Evolutionary conservation across 129 eudicot genomes (phyloP), one percentile per base, ranked within the genome.

Genomic region (Arctium minus): DNA sequence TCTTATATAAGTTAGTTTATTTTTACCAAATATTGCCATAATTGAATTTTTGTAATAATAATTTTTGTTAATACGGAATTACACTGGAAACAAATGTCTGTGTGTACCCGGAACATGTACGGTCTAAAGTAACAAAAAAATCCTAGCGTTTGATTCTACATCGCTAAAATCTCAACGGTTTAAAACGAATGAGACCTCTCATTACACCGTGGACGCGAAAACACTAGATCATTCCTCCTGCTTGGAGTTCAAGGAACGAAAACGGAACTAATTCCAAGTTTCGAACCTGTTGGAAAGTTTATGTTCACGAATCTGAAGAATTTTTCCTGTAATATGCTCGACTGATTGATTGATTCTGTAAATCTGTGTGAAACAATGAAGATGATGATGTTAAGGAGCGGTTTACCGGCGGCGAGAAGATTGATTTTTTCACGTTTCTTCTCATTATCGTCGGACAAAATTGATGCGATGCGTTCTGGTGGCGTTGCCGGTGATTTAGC

Each of bases 211-310:
- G n/a, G 15, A 40, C 74, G 17, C 74, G 76, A 13, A 80, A 46
- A 72, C 75, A 74, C 81, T 42, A 3, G 78, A 83, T 83, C 74
- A 27, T 56, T 77, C 15, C 70, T 74, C 80, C 44, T 81, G 80
- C 87, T 87, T 87, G 85, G 77, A 60, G 80, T 30, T 30, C 76
- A 83, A 87, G 86, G 53, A 76, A 80, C 74, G 79, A 73, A 81
- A 39, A 67, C n/a, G n/a, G 44, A 18, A 77, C 50, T 35, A 48
- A 80, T 73, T 65, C 29, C 29, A 60, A 60, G 68, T 60, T n/a
- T 60, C 81, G 22, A 78, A 62, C 73, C 35, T 7, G 35, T 50
- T 70, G 17, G 8, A 70, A 72, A 1, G 70, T 71, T 79, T 69
- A 78, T 73, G 50, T 38, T 78, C 79, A 72, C 79, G n/a, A 78